A percentile compares a stretch with the other conserved stretches of the same genome.
These are phyloP conservation scores for Cyanodermella asteris DNA, from an alignment of 2,329 filamentous ascomycete species.

Conservation along the genomic window DNA sequence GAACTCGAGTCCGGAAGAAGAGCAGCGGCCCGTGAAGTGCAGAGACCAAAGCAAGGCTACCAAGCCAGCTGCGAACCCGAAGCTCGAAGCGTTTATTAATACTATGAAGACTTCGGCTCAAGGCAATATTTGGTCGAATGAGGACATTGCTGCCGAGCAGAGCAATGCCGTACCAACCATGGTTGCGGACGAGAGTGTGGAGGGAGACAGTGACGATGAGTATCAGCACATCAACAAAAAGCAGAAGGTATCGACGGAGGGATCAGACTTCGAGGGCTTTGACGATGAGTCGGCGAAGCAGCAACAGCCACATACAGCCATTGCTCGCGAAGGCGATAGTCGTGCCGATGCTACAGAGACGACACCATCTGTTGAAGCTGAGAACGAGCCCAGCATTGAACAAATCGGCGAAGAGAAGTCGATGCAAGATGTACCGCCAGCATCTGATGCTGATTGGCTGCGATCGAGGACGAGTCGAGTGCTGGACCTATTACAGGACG, in stretches of 20 bases:
- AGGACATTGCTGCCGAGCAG: slow-evolving; percentile 19
- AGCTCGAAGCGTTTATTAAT: slow-evolving; percentile 67
- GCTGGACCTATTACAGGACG: slow-evolving; percentile 63
- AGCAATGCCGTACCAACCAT: slow-evolving; percentile 7
- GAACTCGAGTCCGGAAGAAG: slow-evolving; percentile 1
- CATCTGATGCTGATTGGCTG: slow-evolving; percentile 76
- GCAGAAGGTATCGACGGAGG: slow-evolving; percentile 12
- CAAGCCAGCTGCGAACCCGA: too few species aligned
- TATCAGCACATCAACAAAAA: slow-evolving; percentile 42
- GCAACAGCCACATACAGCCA: too few species aligned
- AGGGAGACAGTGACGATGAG: slow-evolving; percentile 46
- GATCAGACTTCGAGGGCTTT: slow-evolving; percentile 8
- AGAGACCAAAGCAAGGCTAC: slow-evolving; percentile 24
- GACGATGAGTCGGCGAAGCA: slow-evolving; percentile 6
- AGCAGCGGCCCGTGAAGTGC: slow-evolving; percentile 21
- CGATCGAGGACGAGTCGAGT: slow-evolving; percentile 71
- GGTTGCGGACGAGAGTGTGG: slow-evolving; percentile 4
- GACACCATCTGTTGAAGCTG: background rate
- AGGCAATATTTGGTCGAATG: slow-evolving; percentile 39
- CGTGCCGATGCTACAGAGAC: background rate
- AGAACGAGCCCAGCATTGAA: background rate
- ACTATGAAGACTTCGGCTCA: slow-evolving; percentile 54
- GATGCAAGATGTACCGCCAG: too few species aligned
- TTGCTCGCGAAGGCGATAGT: slow-evolving; percentile 5
- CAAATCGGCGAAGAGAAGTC: too few species aligned